These are phyloP conservation scores for Trypethelium eluteriae DNA, from an alignment of 495 filamentous ascomycete species.

Conservation along the genomic window DNA sequence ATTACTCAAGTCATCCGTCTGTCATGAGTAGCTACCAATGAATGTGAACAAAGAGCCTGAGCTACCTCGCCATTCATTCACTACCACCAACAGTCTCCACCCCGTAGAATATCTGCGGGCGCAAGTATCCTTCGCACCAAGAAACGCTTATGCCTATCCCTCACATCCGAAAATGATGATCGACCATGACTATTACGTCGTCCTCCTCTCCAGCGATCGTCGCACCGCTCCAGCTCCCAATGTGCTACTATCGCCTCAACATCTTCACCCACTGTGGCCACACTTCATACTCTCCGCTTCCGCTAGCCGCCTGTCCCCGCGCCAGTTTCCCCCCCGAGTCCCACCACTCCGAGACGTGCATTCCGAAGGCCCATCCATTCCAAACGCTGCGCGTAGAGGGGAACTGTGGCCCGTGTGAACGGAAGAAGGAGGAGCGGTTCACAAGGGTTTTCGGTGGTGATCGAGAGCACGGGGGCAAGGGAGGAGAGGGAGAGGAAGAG, in stretches of 20 bases:
- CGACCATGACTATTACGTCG: not conserved
- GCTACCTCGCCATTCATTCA: not conserved
- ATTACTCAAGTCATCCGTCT: not conserved
- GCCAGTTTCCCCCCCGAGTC: conserved; percentile 20
- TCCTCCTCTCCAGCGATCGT: too few species aligned
- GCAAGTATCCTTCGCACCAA: not conserved
- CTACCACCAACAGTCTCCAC: not conserved
- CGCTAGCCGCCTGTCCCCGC: conserved; percentile 17
- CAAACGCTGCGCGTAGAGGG: conserved; percentile 19
- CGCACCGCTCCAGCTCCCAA: conserved; percentile 8
- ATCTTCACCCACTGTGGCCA: conserved; percentile 35
- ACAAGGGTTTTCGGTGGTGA: conserved; percentile 14
- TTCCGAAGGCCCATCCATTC: conserved; percentile 24
- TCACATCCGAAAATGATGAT: not conserved
- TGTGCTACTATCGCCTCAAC: conserved; percentile 37
- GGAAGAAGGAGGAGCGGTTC: conserved; percentile 19
- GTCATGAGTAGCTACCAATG: not conserved
- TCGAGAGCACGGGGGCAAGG: conserved; percentile 25
- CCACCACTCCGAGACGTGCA: conserved; percentile 17
- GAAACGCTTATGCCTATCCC: not conserved
- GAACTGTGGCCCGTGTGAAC: conserved; percentile 27
- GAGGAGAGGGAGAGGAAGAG: conserved; percentile 18
- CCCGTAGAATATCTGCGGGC: too few species aligned
- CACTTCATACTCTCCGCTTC: conserved; percentile 20
- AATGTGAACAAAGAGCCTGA: not conserved